A percentile compares a stretch with the other conserved stretches of the same genome.
Evolutionary conservation across 371 early-diverging fungal species (phyloP).

Genomic region (Mortierella sp.): DNA sequence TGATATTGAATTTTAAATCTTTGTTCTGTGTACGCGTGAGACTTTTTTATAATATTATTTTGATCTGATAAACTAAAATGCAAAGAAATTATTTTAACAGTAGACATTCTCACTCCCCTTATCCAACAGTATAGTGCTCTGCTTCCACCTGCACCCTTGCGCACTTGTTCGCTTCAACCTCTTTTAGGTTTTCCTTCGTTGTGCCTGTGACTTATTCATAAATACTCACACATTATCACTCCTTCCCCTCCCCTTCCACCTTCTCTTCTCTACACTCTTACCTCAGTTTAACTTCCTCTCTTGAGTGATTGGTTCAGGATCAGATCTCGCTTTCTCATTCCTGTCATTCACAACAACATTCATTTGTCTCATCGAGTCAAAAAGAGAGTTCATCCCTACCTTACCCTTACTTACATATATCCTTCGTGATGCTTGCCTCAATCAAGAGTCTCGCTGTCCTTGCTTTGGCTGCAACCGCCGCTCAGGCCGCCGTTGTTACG

Average conservation of each 20-base stretch:
- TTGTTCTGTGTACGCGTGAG: neutral
- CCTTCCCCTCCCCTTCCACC: neutral
- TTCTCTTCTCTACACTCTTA: conserved; percentile 1
- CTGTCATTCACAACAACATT: neutral
- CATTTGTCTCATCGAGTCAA: neutral
- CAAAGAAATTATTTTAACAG: neutral
- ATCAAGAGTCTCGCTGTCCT: conserved; percentile 57
- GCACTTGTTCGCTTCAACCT: neutral
- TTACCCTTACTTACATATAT: neutral
- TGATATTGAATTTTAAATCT: conserved; percentile 17
- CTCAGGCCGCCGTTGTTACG: conserved; percentile 67
- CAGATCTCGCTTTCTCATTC: conserved; percentile 7
- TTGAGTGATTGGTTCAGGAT: conserved; percentile 17
- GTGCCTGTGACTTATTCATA: conserved; percentile 14
- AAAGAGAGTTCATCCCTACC: neutral
- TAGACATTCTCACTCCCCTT: neutral
- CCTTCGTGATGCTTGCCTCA: conserved; percentile 20
- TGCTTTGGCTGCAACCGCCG: conserved; percentile 48
- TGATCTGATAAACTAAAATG: conserved; percentile 25
- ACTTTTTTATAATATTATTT: neutral
- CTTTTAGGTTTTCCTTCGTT: neutral
- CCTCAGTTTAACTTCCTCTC: neutral
- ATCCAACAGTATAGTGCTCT: neutral
- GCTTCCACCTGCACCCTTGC: neutral
- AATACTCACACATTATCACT: conserved; percentile 19